Conservation (phyloP, 139 green algal species). For the Volvox reticuliferus region DNA sequence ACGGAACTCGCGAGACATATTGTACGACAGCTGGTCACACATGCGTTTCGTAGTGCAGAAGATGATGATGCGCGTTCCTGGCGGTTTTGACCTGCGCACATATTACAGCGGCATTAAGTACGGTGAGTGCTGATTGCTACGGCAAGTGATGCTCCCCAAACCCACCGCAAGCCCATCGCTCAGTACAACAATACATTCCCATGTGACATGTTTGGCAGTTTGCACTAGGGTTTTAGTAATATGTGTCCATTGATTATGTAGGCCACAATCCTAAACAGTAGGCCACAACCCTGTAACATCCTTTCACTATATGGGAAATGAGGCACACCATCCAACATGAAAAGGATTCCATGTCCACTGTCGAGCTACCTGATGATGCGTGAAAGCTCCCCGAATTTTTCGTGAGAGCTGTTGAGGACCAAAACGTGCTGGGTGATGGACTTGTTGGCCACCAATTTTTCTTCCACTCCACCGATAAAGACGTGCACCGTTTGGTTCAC, state of each 20-base stretch:
- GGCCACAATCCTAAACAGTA: no score
- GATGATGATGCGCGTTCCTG: conserved; percentile 85
- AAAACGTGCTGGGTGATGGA: conserved; percentile 86
- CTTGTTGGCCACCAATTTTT: conserved; percentile 94
- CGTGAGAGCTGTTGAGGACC: conserved; percentile 61
- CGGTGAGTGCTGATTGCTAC: no score
- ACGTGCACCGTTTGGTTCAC: conserved; percentile 85
- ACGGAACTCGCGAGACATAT: conserved; percentile 73
- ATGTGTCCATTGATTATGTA: no score
- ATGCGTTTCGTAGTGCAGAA: conserved; percentile 95
- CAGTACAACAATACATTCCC: no score
- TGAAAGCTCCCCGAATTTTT: conserved; percentile 81
- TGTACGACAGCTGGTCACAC: conserved; percentile 88
- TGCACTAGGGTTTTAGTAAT: no score
- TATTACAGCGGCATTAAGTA: not conserved
- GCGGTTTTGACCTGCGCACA: conserved; percentile 52
- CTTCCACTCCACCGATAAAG: conserved; percentile 92
- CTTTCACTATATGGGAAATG: no score
- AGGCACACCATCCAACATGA: not conserved
- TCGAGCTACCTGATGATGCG: conserved; percentile 75
- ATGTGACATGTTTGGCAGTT: no score
- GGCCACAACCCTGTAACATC: no score
- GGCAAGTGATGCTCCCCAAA: no score
- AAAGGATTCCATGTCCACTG: no score
- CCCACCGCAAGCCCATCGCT: not conserved